Evolutionary conservation across 2,329 filamentous ascomycete genomes (phyloP), one percentile per base, ranked within the genome.

Genomic region (Pezicula neosporulosa): DNA sequence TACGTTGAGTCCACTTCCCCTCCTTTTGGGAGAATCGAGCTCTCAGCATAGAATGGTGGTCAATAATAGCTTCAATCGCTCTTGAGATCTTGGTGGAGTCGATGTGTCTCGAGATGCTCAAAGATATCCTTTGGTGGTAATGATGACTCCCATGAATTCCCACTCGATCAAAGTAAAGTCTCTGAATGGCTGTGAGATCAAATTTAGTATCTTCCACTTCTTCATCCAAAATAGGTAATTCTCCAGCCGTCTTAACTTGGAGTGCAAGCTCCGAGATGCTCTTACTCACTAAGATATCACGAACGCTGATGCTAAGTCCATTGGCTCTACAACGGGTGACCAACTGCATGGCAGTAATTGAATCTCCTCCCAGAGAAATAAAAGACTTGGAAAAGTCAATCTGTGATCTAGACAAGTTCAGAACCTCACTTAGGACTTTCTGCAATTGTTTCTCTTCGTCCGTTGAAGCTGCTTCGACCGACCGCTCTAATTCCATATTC

Each of bases 381-480:
- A 54, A 54, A 16, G 48, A 42, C 33, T 47, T 43, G 35, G 44
- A 37, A 16, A 53, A 27, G 33, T 30, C 30, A 5, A 44, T 35
- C 28, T 49, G 39, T 35, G 28, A 33, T 84, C 63, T 86, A 82
- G 16, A 76, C 78, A 54, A 85, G 78, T 58, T 86, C 82, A 8
- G 86, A 71, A 37, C 82, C 70, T 60, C 85, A 82, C 1, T 82
- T 82, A 36, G 82, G 75, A 18, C 85, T 69, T 61, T 86, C 86
- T 51, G 84, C 76, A 64, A 85, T 82, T 27, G 83, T 80, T 59
- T 86, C 82, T 42, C 77, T 76, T 16, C 82, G 76, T 7, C 82
- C 82, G 38, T 83, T 66, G 62, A 85, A 85, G 35, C 80, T 76
- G 56, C 85, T 82, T 15, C 76, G 77, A 9, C 72, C 74, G 58